Conservation (phyloP, 2,329 filamentous ascomycete species). For the Fusarium bactridioides region DNA sequence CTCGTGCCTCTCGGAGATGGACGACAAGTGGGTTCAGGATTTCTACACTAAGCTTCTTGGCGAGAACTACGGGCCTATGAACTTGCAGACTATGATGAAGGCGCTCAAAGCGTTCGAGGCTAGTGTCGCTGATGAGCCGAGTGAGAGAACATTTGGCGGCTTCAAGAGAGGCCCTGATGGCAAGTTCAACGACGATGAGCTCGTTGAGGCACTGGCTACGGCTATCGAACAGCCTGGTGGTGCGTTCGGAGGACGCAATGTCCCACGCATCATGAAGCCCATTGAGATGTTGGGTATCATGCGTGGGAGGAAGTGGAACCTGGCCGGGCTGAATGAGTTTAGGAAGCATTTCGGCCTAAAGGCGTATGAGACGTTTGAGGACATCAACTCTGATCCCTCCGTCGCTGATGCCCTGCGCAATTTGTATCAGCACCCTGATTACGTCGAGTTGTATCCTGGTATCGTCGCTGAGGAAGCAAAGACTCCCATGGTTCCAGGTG, state of each 20-base stretch:
- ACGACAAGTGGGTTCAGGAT: slow-evolving; percentile 82
- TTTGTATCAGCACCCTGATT: slow-evolving; percentile 80
- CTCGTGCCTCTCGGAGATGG: slow-evolving; percentile 75
- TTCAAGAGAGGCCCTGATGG: slow-evolving; percentile 72
- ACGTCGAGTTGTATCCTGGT: slow-evolving; percentile 82
- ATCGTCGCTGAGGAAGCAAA: slow-evolving; percentile 80
- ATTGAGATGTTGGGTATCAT: slow-evolving; percentile 84
- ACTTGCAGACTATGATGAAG: slow-evolving; percentile 66
- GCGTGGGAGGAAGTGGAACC: slow-evolving; percentile 78
- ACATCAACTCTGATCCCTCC: slow-evolving; percentile 80
- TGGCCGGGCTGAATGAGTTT: slow-evolving; percentile 85
- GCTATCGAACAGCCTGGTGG: slow-evolving; percentile 81
- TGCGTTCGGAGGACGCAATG: slow-evolving; percentile 76
- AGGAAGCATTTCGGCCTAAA: slow-evolving; percentile 82
- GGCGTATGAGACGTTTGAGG: slow-evolving; percentile 79
- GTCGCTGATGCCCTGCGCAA: slow-evolving; percentile 71
- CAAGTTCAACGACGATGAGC: slow-evolving; percentile 76
- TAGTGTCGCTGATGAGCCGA: slow-evolving; percentile 70
- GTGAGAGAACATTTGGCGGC: slow-evolving; percentile 71
- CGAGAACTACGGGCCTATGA: slow-evolving; percentile 63
- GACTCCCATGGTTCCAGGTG: slow-evolving; percentile 74
- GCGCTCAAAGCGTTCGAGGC: slow-evolving; percentile 70
- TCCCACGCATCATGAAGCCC: slow-evolving; percentile 75
- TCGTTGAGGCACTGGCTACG: slow-evolving; percentile 72
- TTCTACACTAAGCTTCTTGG: slow-evolving; percentile 69